phyloP scores from a whole-genome alignment of 805 yeast genomes.

The Maudiozyma barnettii region DNA sequence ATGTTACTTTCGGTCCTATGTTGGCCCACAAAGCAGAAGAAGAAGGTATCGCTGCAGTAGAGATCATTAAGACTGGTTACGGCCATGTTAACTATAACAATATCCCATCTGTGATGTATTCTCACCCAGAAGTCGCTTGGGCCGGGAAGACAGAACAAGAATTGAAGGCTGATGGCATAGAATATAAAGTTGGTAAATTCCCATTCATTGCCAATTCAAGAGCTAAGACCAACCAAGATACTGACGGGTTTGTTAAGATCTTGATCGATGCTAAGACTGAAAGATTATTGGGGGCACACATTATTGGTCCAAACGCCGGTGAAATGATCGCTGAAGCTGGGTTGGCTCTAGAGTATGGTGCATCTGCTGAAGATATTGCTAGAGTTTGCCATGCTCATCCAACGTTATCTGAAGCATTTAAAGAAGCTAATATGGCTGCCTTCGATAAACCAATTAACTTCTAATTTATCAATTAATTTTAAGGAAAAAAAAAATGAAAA shows the following conservation, averaged over 20 bases:
- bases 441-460: slow-evolving; percentile 85
- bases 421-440: slow-evolving; percentile 93
- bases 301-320: slow-evolving; percentile 97
- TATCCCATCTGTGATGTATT: slow-evolving; percentile 97
- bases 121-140: slow-evolving; percentile 99
- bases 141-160: slow-evolving; percentile 95
- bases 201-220: slow-evolving; percentile 98
- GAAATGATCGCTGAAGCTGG: slow-evolving; percentile 99
- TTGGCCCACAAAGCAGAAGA: slow-evolving; percentile 99
- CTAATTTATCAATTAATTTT: too few relatives aligned
- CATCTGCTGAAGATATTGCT: slow-evolving; percentile 94
- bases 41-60: slow-evolving; percentile 98
- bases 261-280: slow-evolving; percentile 95
- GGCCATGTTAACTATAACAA: slow-evolving; percentile 98
- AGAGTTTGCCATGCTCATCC: slow-evolving; percentile 99
- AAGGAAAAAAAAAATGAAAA: neutral
- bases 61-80: slow-evolving; percentile 82
- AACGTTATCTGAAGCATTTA: slow-evolving; percentile 93
- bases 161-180: slow-evolving; percentile 83
- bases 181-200: slow-evolving; percentile 93
- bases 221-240: slow-evolving; percentile 95
- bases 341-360: slow-evolving; percentile 96
- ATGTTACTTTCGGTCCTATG: slow-evolving; percentile 97
- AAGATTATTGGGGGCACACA: slow-evolving; percentile 92
- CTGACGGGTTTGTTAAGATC: slow-evolving; percentile 95